Conservation (phyloP, 768 basidiomycete genomes). For the Gelatoporia subvermispora region DNA sequence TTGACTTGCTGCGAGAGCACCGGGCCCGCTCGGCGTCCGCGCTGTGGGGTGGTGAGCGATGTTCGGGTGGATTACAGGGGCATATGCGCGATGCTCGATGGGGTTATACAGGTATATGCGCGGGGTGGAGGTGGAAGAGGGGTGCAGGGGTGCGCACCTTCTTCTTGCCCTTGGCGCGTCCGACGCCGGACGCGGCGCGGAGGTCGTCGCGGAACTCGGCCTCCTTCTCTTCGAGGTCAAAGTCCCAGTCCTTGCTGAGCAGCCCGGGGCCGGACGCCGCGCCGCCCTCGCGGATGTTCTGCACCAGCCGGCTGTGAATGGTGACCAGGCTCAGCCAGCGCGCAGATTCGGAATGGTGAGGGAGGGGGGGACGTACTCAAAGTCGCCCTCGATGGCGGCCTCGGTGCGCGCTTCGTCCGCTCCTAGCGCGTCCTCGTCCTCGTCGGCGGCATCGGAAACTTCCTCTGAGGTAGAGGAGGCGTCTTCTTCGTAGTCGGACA, state of each 20-base stretch:
- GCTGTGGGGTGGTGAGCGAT: no score
- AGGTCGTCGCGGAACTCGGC: slow-evolving; percentile 71
- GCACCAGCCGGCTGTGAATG: slow-evolving; percentile 54
- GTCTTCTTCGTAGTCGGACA: neutral
- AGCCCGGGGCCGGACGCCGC: slow-evolving; percentile 38
- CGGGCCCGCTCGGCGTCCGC: slow-evolving; percentile 49
- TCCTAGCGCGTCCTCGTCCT: neutral
- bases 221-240: slow-evolving; percentile 62
- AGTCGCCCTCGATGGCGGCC: slow-evolving; percentile 49
- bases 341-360: neutral
- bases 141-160: slow-evolving; percentile 33
- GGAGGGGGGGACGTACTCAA: slow-evolving; percentile 31
- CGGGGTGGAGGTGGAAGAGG: slow-evolving; percentile 1
- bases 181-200: slow-evolving; percentile 69
- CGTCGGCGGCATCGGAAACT: neutral
- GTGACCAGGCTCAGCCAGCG: neutral
- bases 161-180: slow-evolving; percentile 41
- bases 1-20: slow-evolving; percentile 65
- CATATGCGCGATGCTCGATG: no score
- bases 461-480: slow-evolving; percentile 3
- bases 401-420: slow-evolving; percentile 18
- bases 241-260: slow-evolving; percentile 69
- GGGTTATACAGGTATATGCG: no score
- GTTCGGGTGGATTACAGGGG: neutral
- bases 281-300: slow-evolving; percentile 55